A percentile compares a stretch with the other conserved stretches of the same genome.
These are phyloP conservation scores for Scheffersomyces titani DNA, from an alignment of 1,139 yeast species.

Conservation along the genomic window DNA sequence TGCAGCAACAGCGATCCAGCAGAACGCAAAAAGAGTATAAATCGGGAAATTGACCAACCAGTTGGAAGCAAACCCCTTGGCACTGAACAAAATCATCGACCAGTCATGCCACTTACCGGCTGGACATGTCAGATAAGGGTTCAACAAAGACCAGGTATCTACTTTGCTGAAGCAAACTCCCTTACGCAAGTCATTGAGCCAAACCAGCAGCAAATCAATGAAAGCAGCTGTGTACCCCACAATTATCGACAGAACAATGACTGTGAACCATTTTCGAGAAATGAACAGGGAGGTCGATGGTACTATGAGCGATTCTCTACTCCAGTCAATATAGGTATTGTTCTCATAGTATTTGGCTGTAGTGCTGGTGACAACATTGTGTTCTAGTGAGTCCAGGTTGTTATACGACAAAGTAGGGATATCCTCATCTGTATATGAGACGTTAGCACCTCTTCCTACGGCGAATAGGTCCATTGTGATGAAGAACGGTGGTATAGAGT, in stretches of 20 bases:
- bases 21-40: slow-evolving; percentile 31
- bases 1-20: slow-evolving; percentile 30
- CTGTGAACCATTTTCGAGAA: slow-evolving; percentile 56
- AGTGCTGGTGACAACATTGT: not conserved
- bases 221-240: slow-evolving; percentile 62
- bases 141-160: slow-evolving; percentile 45
- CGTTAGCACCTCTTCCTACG: not conserved
- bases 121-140: slow-evolving; percentile 50
- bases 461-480: not conserved
- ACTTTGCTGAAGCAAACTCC: slow-evolving; percentile 40
- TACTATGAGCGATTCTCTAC: slow-evolving; percentile 11
- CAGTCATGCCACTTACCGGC: slow-evolving; percentile 44
- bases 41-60: slow-evolving; percentile 40
- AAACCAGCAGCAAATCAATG: slow-evolving; percentile 60
- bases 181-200: slow-evolving; percentile 63
- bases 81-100: slow-evolving; percentile 32
- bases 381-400: not conserved
- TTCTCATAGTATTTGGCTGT: slow-evolving; percentile 21
- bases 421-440: slow-evolving; percentile 2
- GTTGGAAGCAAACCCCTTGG: slow-evolving; percentile 17
- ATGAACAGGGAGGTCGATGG: slow-evolving; percentile 11
- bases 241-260: slow-evolving; percentile 55
- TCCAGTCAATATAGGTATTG: slow-evolving; percentile 41
- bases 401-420: slow-evolving; percentile 4
- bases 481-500: not conserved